phyloP scores from a whole-genome alignment of 257 asterid genomes.

The Leonotis leonurus region DNA sequence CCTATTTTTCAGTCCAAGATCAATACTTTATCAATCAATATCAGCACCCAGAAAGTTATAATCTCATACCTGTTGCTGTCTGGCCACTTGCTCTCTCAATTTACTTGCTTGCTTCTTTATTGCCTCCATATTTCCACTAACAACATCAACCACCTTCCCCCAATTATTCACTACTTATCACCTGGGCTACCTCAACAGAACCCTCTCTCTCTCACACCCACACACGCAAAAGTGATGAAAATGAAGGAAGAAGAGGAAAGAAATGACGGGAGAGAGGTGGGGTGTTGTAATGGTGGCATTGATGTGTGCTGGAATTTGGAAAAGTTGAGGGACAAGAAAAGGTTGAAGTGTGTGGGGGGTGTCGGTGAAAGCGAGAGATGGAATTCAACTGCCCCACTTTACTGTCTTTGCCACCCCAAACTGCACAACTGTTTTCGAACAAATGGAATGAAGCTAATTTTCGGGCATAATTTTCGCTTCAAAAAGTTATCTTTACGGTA shows the following conservation, averaged over 20 bases:
- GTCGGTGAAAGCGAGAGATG: constrained; percentile 30
- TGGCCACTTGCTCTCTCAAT: constrained; percentile 91
- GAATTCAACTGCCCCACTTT: constrained; percentile 20
- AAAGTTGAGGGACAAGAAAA: constrained; percentile 10
- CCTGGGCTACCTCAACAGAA: background rate
- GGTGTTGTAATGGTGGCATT: background rate
- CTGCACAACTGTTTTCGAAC: background rate
- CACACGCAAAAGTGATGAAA: background rate
- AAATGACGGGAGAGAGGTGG: background rate
- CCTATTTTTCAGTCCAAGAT: background rate
- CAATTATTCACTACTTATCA: constrained; percentile 1
- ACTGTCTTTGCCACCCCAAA: no score
- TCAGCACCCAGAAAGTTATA: background rate
- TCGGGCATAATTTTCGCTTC: constrained; percentile 5
- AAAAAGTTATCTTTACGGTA: constrained; percentile 19
- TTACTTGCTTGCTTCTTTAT: constrained; percentile 91
- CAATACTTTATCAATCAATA: constrained; percentile 4
- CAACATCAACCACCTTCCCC: constrained; percentile 22
- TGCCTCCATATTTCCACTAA: constrained; percentile 56
- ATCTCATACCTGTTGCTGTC: constrained; percentile 74
- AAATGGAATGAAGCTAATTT: background rate
- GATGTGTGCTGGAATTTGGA: constrained; percentile 2
- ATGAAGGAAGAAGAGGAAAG: background rate
- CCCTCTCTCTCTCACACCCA: constrained; percentile 5
- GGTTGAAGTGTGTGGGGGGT: constrained; percentile 11